These are phyloP conservation scores for Solanum pennellii DNA, from an alignment of 257 asterid species.

Conservation along the genomic window DNA sequence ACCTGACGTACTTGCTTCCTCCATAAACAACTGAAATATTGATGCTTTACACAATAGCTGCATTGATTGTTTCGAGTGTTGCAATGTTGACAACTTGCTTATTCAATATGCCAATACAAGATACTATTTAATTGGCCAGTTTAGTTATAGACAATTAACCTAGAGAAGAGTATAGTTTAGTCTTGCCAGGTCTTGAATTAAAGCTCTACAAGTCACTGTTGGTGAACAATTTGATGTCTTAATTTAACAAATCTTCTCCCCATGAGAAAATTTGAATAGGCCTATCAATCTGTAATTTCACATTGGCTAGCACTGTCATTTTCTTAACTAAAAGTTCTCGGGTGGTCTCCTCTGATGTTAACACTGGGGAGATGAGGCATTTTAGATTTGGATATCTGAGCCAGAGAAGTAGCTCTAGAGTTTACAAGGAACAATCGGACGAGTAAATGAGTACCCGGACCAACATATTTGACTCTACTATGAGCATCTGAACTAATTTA, in stretches of 20 bases:
- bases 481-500: neutral
- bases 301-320: neutral
- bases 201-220: no score
- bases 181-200: neutral
- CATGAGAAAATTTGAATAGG: conserved; percentile 8
- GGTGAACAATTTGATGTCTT: neutral
- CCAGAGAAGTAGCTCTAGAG: neutral
- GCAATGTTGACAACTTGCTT: neutral
- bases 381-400: neutral
- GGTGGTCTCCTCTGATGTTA: neutral
- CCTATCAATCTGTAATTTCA: conserved; percentile 3
- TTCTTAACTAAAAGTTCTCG: neutral
- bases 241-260: neutral
- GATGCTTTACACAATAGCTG: neutral
- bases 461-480: neutral
- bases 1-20: neutral
- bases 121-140: neutral
- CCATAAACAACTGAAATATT: neutral
- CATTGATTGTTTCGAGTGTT: neutral
- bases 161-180: neutral
- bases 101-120: neutral
- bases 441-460: neutral
- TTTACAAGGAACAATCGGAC: neutral
- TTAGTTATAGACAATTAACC: neutral
- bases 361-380: neutral